Conservation (phyloP, 2,329 filamentous ascomycete genomes). For the Nemania sp. region DNA sequence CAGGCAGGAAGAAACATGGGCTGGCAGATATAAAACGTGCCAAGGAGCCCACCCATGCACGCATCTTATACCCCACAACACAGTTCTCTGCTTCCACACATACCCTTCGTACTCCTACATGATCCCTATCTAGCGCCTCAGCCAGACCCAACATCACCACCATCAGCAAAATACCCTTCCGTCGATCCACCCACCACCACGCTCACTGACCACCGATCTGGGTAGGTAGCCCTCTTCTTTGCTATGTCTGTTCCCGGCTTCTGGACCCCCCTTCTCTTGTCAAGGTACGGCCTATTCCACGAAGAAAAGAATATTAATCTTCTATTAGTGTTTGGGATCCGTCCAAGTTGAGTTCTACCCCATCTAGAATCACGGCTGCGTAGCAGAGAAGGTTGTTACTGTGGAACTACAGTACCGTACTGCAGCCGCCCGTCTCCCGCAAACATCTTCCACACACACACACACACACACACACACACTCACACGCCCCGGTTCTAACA, state of each 20-base stretch:
- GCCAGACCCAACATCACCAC: constrained; percentile 10
- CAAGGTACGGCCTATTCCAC: constrained; percentile 20
- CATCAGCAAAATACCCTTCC: constrained; percentile 34
- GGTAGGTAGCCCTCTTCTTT: constrained; percentile 25
- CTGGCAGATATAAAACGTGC: not conserved
- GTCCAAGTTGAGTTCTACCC: constrained; percentile 25
- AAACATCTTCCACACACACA: constrained; percentile 24
- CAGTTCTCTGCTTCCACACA: not conserved
- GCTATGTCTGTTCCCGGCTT: constrained; percentile 15
- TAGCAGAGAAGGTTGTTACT: constrained; percentile 20
- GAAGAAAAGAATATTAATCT: constrained; percentile 6
- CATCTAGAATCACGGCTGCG: constrained; percentile 8
- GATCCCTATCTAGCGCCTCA: too few species aligned
- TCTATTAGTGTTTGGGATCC: constrained; percentile 34
- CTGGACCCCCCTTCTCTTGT: constrained; percentile 3
- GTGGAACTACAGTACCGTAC: constrained; percentile 15
- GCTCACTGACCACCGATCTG: constrained; percentile 18
- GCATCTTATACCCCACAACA: not conserved
- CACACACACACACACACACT: constrained; percentile 30
- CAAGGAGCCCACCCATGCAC: not conserved
- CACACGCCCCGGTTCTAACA: constrained; percentile 39
- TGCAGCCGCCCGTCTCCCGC: constrained; percentile 36
- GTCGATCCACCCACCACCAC: constrained; percentile 36
- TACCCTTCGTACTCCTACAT: too few species aligned
- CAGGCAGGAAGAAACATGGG: not conserved